These are phyloP conservation scores for Claviceps pazoutovae DNA, from an alignment of 2,329 filamentous ascomycete genomes.

Conservation along the genomic window DNA sequence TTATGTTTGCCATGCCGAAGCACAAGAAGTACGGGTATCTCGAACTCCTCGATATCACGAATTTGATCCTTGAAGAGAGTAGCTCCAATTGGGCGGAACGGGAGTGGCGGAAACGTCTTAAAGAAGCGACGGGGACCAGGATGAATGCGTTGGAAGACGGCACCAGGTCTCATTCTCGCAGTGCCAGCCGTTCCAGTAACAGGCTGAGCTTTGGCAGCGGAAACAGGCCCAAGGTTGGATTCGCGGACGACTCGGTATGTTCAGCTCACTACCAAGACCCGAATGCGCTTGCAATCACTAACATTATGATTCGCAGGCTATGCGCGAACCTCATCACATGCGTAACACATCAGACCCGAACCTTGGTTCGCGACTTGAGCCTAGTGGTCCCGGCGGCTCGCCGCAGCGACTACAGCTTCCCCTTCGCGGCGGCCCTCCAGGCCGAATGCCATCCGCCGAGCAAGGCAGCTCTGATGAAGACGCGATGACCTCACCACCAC, in stretches of 20 bases:
- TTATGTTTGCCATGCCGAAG: slow-evolving; percentile 97
- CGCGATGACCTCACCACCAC: slow-evolving; percentile 16
- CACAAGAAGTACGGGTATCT: slow-evolving; percentile 80
- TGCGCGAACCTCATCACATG: slow-evolving; percentile 21
- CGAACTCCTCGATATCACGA: slow-evolving; percentile 72
- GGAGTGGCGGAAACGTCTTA: slow-evolving; percentile 81
- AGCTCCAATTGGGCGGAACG: slow-evolving; percentile 68
- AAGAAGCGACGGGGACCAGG: slow-evolving; percentile 70
- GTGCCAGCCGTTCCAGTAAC: slow-evolving; percentile 44
- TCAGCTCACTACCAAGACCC: not conserved
- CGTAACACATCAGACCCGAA: slow-evolving; percentile 36
- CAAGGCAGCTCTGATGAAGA: slow-evolving; percentile 46
- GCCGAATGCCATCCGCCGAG: slow-evolving; percentile 34
- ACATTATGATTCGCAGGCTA: slow-evolving; percentile 18
- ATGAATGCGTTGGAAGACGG: slow-evolving; percentile 53
- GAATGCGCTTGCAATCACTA: not conserved
- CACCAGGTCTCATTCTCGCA: slow-evolving; percentile 29
- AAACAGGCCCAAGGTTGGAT: slow-evolving; percentile 37
- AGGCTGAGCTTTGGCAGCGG: slow-evolving; percentile 35
- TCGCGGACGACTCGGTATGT: slow-evolving; percentile 34
- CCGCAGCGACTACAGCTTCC: slow-evolving; percentile 23
- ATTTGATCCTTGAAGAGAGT: slow-evolving; percentile 63
- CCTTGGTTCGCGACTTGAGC: slow-evolving; percentile 13
- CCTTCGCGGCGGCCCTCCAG: slow-evolving; percentile 26
- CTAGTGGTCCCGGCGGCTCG: slow-evolving; percentile 15